Evolutionary conservation across 345 rosid species (phyloP).

Genomic region (Euphorbia lathyris): DNA sequence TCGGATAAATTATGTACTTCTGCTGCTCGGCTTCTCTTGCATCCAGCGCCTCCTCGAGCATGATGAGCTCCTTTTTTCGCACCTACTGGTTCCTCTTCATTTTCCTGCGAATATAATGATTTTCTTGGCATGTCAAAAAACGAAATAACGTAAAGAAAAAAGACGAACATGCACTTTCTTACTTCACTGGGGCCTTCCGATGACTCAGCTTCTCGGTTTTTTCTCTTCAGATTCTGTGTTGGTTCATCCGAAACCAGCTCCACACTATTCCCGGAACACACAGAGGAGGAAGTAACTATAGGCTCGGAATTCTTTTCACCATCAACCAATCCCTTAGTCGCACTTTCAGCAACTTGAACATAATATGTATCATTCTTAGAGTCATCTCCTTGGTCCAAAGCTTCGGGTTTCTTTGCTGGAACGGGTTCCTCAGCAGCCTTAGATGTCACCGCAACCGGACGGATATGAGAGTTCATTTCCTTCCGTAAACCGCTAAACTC

Average conservation of each 20-base stretch:
- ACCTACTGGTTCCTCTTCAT: slow-evolving; percentile 59
- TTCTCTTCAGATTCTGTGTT: slow-evolving; percentile 53
- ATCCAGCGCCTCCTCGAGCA: slow-evolving; percentile 45
- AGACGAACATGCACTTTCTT: slow-evolving; percentile 20
- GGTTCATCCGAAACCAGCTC: slow-evolving; percentile 58
- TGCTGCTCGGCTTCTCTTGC: slow-evolving; percentile 86
- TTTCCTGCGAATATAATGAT: slow-evolving; percentile 45
- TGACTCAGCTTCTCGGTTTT: slow-evolving; percentile 50
- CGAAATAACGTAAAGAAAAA: background rate
- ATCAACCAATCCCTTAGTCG: slow-evolving; percentile 37
- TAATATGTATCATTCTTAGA: slow-evolving; percentile 23
- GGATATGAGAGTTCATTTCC: slow-evolving; percentile 34
- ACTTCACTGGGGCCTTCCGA: slow-evolving; percentile 74
- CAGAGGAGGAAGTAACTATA: slow-evolving; percentile 62
- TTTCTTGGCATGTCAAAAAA: slow-evolving; percentile 7
- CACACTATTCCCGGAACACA: slow-evolving; percentile 67
- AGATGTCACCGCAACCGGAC: slow-evolving; percentile 26
- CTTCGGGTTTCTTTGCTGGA: slow-evolving; percentile 35
- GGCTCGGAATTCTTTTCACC: slow-evolving; percentile 51
- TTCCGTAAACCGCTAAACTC: slow-evolving; percentile 22
- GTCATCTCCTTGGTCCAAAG: slow-evolving; percentile 30
- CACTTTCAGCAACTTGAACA: slow-evolving; percentile 30
- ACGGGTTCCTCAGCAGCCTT: slow-evolving; percentile 33
- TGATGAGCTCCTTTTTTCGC: slow-evolving; percentile 41
- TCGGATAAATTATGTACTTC: slow-evolving; percentile 96